Conservation (phyloP, 2,329 filamentous ascomycete species). For the Colletotrichum camelliae region DNA sequence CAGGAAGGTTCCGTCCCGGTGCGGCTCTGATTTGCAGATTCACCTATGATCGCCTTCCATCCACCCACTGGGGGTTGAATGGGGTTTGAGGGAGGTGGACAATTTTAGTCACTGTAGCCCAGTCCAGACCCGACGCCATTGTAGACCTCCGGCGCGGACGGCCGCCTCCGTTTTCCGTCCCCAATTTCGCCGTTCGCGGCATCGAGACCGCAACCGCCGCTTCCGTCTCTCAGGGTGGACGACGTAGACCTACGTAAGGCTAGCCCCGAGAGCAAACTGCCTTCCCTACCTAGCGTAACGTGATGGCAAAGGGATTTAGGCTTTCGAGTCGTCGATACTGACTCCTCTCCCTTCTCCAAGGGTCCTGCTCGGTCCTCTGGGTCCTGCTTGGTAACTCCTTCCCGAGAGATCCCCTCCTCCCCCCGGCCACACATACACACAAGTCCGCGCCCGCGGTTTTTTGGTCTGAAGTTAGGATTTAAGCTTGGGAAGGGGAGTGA, state of each 20-base stretch:
- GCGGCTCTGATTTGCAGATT: neutral
- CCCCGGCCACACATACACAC: neutral
- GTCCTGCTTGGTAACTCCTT: neutral
- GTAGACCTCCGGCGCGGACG: neutral
- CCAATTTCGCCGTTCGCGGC: neutral
- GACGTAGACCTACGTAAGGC: neutral
- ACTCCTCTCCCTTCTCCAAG: neutral
- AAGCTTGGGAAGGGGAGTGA: neutral
- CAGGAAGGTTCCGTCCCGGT: neutral
- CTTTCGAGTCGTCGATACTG: neutral
- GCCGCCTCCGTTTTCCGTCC: neutral
- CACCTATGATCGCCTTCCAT: neutral
- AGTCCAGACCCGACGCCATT: neutral
- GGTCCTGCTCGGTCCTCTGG: neutral
- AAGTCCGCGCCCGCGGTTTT: neutral
- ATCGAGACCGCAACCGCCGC: neutral
- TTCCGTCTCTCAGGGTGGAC: neutral
- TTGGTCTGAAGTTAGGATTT: neutral
- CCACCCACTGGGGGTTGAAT: neutral
- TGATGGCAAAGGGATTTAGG: neutral
- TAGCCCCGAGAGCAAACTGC: neutral
- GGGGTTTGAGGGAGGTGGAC: neutral
- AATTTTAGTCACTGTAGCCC: neutral
- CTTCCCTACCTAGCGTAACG: neutral
- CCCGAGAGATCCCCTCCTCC: neutral